Evolutionary conservation across 768 basidiomycete genomes (phyloP), one percentile per base, ranked within the genome.

Genomic region (Lactarius sp.): DNA sequence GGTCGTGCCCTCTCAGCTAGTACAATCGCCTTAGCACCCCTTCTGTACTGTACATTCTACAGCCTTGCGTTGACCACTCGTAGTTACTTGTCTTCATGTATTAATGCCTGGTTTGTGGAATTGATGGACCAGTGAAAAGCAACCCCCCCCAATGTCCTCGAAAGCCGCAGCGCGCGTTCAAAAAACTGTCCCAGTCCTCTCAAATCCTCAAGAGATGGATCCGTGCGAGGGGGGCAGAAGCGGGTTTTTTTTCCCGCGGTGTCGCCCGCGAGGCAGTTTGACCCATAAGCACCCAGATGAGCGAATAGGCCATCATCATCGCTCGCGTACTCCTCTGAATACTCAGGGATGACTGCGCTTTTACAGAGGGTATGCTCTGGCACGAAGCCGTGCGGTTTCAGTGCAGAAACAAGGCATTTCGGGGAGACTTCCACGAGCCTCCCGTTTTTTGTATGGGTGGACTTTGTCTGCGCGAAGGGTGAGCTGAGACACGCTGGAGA

Each of bases 361-460:
- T 93, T 91, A 71, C 91, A 87, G 13, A 92, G 74, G 0, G 81
- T n/a, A 39, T 83, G 76, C 0, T 87, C 83, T 0, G 85, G 86
- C 54, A 70, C 71, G 64, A 77, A 83, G 3, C 74, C 73, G 67
- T 84, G 75, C 59, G 90, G 73, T 68, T 79, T 82, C 34, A 90
- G 69, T 0, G 80, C 89, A 0, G 91, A 90, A 1, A 94, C 89
- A 3, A 94, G 79, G 0, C 92, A 90, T 69, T 89, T 90, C 1
- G 91, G 90, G 16, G 90, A 92, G 16, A 91, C 77, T 44, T 88
- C 83, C 20, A 94, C 77, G 20, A 94, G 81, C 37, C 54, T 83
- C 73, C 0, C 90, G 88, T 68, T 92, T 94, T 74, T 85, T 84
- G 77, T 92, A 92, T 22, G 89, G 88, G 73, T 91, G 86, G 33